Base-by-base conservation (phyloP, 2,329 filamentous ascomycete genomes). In the Onygena corvina region DNA sequence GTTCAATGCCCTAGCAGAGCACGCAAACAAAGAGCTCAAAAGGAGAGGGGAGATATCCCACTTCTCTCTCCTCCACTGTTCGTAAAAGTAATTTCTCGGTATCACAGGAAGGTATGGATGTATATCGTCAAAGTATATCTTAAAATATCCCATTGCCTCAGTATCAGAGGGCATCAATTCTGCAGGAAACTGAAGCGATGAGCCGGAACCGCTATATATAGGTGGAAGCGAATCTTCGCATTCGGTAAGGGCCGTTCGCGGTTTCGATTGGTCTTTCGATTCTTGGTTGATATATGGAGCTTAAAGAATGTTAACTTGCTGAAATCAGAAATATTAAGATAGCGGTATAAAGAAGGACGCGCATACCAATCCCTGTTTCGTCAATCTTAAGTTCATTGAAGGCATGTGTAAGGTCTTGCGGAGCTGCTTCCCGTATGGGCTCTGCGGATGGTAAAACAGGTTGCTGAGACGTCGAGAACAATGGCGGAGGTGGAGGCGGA, bases 91-190 rank as follows among this genome's bases (percentile, higher is more conserved):
- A 1, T 76, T 71, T 59, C 86, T 85, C 67, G 92, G 89, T 48
- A 96, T 71, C 2, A 96, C 87, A 0, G 90, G 90, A 1, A 93
- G 81, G 58, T 94, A 96, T 0, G 89, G 89, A 60, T 96, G 92
- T 27, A 95, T 84, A 57, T 95, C 82, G 29, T 76, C 72, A 65
- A 96, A 96, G 64, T 87, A 96, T 36, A 94, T 83, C 33, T 92
- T 81, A 62, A 96, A 94, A 62, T 92, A 94, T 30, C 84, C 77
- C 61, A 88, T 71, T 3, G 83, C 82, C 30, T 86, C 86, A 38
- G 86, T 81, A 27, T 95, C 87, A 25, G 83, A 77, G 1, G 90
- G 90, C 88, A 96, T 94, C 60, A 96, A 76, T 59, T 93, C 88
- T 0, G 84, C 86, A 0, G 90, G 92, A 53, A 96, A 94, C 30